Base-by-base conservation (phyloP, 768 basidiomycete genomes). In the Mycena leptocephala region DNA sequence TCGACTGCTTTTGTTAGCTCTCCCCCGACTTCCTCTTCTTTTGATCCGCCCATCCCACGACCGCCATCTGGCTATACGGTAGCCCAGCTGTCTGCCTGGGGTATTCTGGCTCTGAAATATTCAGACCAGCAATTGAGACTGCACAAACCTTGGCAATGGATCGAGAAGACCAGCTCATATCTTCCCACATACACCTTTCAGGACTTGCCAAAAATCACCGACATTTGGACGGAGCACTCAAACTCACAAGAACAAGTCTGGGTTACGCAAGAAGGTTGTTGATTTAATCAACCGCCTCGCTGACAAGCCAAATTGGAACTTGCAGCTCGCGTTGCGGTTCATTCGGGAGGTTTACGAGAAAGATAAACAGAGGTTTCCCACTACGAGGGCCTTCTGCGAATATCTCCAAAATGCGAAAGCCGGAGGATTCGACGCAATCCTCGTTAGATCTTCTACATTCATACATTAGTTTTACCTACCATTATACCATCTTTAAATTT, bases 101-200 rank as follows among this genome's bases (percentile, higher is more conserved):
- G 48, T 20, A 16, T 33, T 6, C 26, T 72, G 3, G 62, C 56
- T 9, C 35, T 56, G 24, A 30, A 9, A 7, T 65, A 65, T 28
- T n/a, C 30, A 2, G 62, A 72, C 9, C 63, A 35, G 5, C 71
- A 55, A 5, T 26, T 72, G 20, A 35, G 51, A 16, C 39, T 39
- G 5, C 71, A 72, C 55, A 51, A 39, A 10, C n/a, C n/a, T n/a
- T 72, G 63, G 71, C 53, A 65, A 1, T 72, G 63, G 63, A 20
- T 72, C 37, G 55, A 55, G 26, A 46, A 56, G 18, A 32, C 53
- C 5, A 37, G 58, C 18, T 26, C 51, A 32, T 72, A 41, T 43
- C 63, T 65, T 2, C 62, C 71, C n/a, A 14, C 30, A 3, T 66
- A 72, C 55, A 22, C 8, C 1, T 72, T 56, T 30, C 71, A 72